Evolutionary conservation across 2,329 filamentous ascomycete genomes (phyloP), one percentile per base, ranked within the genome.

Genomic region (Paecilomyces niveus): DNA sequence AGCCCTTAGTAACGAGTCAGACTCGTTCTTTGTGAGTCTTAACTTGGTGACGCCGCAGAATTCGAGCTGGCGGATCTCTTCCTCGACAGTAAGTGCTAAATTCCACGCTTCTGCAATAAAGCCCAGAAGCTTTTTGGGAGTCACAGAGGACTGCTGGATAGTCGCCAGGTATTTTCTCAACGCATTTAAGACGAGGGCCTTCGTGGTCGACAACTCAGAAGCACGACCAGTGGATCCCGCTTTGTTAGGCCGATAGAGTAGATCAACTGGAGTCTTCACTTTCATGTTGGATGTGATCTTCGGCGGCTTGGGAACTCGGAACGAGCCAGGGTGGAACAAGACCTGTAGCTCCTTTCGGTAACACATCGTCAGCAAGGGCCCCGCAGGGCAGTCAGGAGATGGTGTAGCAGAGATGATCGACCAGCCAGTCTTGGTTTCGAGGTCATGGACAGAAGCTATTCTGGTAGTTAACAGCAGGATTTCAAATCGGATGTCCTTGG

Each of bases 401-500:
- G 61, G 59, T 24, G 68, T 68, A 22, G 74, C 77, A 1, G 74
- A 73, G 21, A 72, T 54, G 24, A 80, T 72, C 13, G 70, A 73
- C 77, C 77, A 80, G n/a, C 77, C 76, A 9, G 75, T 77, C 60
- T 74, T 68, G 26, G 65, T 62, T 63, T 79, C 75, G 35, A 79
- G 68, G 2, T 63, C 62, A 53, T 73, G 67, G 29, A 79, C 76
- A 21, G 74, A 74, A 52, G 63, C 72, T 75, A 58, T n/a, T 24
- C 32, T 55, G 24, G 54, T 52, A 60, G 58, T 61, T 8, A 62
- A 54, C 32, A 21, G 3, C 10, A 51, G 29, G 51, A 33, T 15
- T 54, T 10, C 55, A 10, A 29, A 32, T 31, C 15, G 29, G 52
- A 31, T 22, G 10, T 18, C 39, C n/a, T 45, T 21, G 39, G 51